Evolutionary conservation across 2,329 filamentous ascomycete genomes (phyloP), one percentile per base, ranked within the genome.

Genomic region (Aspergillus sp.): DNA sequence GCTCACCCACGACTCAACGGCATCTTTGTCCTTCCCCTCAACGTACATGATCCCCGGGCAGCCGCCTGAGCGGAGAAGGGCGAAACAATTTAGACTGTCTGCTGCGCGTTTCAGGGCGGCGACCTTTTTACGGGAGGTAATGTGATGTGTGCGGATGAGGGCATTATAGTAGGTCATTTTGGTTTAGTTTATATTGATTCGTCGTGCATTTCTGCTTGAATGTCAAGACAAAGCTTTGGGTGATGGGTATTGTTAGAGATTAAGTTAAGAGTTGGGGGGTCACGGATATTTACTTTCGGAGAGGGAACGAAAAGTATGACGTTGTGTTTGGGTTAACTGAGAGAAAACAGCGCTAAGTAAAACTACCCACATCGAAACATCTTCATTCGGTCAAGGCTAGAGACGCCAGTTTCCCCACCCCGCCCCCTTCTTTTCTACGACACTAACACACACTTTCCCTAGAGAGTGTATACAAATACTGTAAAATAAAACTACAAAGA

Each of bases 41-140:
- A 87, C 89, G 68, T 91, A 90, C 89, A 93, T 92, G 63, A 93
- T 86, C 2, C 89, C 89, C 0, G 89, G 89, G 22, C 82, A 83
- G 2, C 86, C 85, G 11, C 89, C 88, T 60, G 82, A 86, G 24
- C 89, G 83, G 1, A 91, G 76, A 3, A 92, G 76, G 1, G 88
- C 84, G 62, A 83, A 87, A 50, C 87, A 82, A 55, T 85, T 76
- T 62, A 83, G 78, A 47, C 82, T 78, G 32, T 83, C 79, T 6
- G 87, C 85, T 3, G 84, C 82, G 2, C 86, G 85, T 71, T 89
- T 88, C 20, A 93, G 80, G 55, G 80, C 79, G 24, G 80, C 76
- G 44, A 88, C 81, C 68, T 93, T 93, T 70, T 91, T 91, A 62
- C 89, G 86, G 0, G 88, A 91, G 4, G 89, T 92, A 68, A 93